Conservation (phyloP, 139 green algal species). For the Klebsormidium nitens region DNA sequence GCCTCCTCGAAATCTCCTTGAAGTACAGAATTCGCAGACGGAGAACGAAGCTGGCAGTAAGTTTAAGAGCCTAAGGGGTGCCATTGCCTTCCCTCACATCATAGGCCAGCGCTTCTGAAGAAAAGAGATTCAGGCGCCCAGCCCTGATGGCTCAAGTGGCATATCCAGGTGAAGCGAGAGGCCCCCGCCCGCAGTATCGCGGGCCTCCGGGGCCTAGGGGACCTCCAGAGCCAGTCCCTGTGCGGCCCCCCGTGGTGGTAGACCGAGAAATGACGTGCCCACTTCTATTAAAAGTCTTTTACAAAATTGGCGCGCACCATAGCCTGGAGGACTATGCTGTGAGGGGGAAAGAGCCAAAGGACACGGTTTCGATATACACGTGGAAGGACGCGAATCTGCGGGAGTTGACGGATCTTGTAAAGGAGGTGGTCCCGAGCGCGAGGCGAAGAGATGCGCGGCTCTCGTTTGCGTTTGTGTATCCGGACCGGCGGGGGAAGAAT, state of each 20-base stretch:
- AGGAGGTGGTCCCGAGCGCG: constrained; percentile 55
- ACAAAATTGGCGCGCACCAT: constrained; percentile 63
- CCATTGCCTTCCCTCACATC: too few species aligned
- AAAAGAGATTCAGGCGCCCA: background rate
- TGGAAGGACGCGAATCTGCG: constrained; percentile 86
- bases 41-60: too few species aligned
- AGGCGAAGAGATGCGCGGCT: constrained; percentile 48
- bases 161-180: background rate
- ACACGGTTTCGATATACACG: constrained; percentile 69
- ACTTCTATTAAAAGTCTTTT: background rate
- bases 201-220: background rate
- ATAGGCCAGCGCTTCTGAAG: too few species aligned
- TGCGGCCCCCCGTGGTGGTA: background rate
- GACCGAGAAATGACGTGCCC: background rate
- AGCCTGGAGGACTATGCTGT: constrained; percentile 56
- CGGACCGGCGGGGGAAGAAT: constrained; percentile 74
- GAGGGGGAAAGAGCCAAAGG: constrained; percentile 39
- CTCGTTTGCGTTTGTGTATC: constrained; percentile 86
- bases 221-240: background rate
- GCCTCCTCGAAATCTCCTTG: too few species aligned
- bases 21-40: too few species aligned
- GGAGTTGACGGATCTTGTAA: constrained; percentile 80
- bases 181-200: background rate
- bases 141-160: background rate
- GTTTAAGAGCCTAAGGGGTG: too few species aligned